Evolutionary conservation across 495 filamentous ascomycete genomes (phyloP).

Genomic region (Penicillium parvum): DNA sequence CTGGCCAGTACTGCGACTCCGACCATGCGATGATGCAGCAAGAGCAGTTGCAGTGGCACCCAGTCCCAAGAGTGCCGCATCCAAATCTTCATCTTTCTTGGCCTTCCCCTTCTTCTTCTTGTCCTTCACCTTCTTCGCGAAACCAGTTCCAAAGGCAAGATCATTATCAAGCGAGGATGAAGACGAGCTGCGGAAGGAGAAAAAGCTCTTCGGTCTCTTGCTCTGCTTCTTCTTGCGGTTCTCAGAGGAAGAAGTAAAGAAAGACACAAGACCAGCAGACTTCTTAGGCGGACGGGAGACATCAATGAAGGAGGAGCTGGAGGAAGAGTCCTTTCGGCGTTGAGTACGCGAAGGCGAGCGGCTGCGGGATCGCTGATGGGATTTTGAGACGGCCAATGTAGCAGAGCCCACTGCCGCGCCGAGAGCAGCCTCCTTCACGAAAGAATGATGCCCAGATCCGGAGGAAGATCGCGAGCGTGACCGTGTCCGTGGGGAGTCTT

Average conservation of each 20-base stretch:
- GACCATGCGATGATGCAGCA: conserved; percentile 34
- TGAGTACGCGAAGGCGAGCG: conserved; percentile 28
- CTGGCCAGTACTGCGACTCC: conserved; percentile 33
- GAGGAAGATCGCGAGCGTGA: conserved; percentile 48
- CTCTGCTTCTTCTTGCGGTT: conserved; percentile 36
- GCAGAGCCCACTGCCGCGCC: conserved; percentile 45
- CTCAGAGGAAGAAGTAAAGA: conserved; percentile 49
- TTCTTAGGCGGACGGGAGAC: conserved; percentile 28
- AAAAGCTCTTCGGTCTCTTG: conserved; percentile 48
- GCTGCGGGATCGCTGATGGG: conserved; percentile 27
- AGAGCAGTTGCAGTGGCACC: conserved; percentile 55
- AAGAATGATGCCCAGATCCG: conserved; percentile 33
- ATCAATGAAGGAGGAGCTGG: conserved; percentile 31
- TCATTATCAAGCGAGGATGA: conserved; percentile 56
- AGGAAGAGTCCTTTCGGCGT: conserved; percentile 35
- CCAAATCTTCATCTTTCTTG: conserved; percentile 43
- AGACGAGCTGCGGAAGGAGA: conserved; percentile 57
- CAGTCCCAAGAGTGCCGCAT: conserved; percentile 52
- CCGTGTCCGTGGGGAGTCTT: conserved; percentile 26
- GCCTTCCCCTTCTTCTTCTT: conserved; percentile 39
- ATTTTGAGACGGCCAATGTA: conserved; percentile 31
- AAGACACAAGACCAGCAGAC: conserved; percentile 32
- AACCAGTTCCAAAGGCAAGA: conserved; percentile 45
- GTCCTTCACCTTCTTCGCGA: conserved; percentile 31
- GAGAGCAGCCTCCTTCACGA: conserved; percentile 39